Percentiles rank a stretch among this genome's conserved stretches.
Evolutionary conservation across 371 early-diverging fungal genomes (phyloP).

Genomic region (Dipsacomyces acuminosporus): DNA sequence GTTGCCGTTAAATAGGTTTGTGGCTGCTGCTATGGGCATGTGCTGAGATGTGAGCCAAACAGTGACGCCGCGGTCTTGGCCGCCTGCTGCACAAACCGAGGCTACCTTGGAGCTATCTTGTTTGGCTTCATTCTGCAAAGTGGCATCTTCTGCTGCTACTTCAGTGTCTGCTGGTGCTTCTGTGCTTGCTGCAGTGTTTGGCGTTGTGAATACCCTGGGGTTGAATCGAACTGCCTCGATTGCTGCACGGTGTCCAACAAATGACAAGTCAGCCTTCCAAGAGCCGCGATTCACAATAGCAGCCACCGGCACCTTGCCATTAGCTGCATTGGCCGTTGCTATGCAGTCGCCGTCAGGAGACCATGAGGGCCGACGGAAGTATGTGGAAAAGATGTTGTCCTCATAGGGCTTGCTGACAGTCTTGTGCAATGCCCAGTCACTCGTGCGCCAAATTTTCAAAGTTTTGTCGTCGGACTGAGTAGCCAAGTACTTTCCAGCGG

Average conservation of each 20-base stretch:
- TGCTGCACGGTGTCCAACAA: constrained; percentile 86
- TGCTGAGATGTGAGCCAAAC: constrained; percentile 81
- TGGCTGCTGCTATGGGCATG: constrained; percentile 69
- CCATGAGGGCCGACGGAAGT: constrained; percentile 92
- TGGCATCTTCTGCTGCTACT: too few relatives aligned
- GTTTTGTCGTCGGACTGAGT: constrained; percentile 93
- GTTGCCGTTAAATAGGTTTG: constrained; percentile 74
- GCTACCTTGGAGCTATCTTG: too few relatives aligned
- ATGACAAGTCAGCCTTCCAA: constrained; percentile 74
- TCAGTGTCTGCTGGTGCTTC: too few relatives aligned
- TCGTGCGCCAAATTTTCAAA: constrained; percentile 78
- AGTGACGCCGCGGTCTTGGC: constrained; percentile 86
- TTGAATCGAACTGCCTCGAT: constrained; percentile 87
- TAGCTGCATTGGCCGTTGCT: constrained; percentile 86
- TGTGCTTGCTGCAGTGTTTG: constrained; percentile 11
- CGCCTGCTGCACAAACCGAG: constrained; percentile 81
- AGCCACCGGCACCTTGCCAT: constrained; percentile 75
- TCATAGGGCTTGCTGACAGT: constrained; percentile 71
- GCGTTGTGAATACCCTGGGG: constrained; percentile 65
- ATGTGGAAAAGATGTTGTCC: constrained; percentile 71
- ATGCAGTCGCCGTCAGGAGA: constrained; percentile 90
- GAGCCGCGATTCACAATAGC: constrained; percentile 72
- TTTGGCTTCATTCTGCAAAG: too few relatives aligned
- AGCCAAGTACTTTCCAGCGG: constrained; percentile 88
- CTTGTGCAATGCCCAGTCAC: constrained; percentile 78